phyloP scores from a whole-genome alignment of 2,329 filamentous ascomycete species.

The Paraconiothyrium brasiliense region DNA sequence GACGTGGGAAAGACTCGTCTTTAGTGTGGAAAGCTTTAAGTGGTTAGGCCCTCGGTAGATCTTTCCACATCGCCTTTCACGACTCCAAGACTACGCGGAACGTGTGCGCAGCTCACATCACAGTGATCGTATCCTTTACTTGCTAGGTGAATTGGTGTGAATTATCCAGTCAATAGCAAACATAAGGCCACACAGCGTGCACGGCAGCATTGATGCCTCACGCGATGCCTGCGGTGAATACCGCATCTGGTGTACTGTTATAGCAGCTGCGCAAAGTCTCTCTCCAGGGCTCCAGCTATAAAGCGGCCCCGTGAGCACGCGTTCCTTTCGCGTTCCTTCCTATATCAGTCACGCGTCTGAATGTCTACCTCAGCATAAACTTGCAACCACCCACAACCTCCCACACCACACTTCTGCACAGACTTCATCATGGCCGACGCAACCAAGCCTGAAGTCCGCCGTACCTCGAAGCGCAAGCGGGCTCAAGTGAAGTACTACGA shows the following conservation, averaged over 20 bases:
- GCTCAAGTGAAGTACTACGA: slow-evolving; percentile 42
- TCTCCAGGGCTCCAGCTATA: slow-evolving; percentile 27
- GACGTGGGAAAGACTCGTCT: not conserved
- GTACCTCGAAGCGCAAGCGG: slow-evolving; percentile 48
- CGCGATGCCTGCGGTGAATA: slow-evolving; percentile 27
- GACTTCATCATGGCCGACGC: slow-evolving; percentile 29
- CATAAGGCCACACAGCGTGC: slow-evolving; percentile 6
- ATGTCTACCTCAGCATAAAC: not conserved
- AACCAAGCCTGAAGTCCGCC: slow-evolving; percentile 31
- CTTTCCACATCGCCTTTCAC: not conserved
- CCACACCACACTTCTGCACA: slow-evolving; percentile 3
- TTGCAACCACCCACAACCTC: not conserved
- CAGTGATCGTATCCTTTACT: not conserved
- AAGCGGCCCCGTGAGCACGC: slow-evolving; percentile 33
- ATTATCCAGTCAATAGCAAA: not conserved
- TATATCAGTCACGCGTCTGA: slow-evolving; percentile 18
- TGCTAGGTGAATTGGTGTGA: not conserved
- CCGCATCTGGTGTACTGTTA: not conserved
- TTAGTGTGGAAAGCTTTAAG: slow-evolving; percentile 14
- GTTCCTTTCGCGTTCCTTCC: slow-evolving; percentile 34
- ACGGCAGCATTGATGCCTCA: slow-evolving; percentile 41
- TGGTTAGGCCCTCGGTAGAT: slow-evolving; percentile 27
- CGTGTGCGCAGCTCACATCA: not conserved
- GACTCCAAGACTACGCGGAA: not conserved
- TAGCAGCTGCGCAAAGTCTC: slow-evolving; percentile 14